A percentile compares a stretch with the other conserved stretches of the same genome.
phyloP scores from a whole-genome alignment of 2,329 filamentous ascomycete genomes.

The Sporothrix schenckii region DNA sequence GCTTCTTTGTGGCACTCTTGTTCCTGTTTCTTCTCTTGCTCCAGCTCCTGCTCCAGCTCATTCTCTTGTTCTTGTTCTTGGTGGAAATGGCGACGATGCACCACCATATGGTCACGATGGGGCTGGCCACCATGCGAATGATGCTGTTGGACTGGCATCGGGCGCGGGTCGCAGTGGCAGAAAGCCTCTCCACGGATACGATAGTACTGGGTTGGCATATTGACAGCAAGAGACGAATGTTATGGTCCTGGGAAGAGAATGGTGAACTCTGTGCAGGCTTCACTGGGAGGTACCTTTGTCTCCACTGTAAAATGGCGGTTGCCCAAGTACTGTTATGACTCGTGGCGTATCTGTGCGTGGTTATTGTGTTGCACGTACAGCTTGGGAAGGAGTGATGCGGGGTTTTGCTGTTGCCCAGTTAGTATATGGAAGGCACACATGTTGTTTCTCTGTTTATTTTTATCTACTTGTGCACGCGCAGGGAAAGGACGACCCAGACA shows the following conservation, averaged over 20 bases:
- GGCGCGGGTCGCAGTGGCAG: not conserved
- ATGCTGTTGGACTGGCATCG: not conserved
- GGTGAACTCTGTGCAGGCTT: not conserved
- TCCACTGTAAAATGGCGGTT: not conserved
- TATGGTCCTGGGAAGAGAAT: not conserved
- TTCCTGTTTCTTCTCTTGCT: not conserved
- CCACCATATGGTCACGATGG: not conserved
- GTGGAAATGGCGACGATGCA: not conserved
- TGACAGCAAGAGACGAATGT: not conserved
- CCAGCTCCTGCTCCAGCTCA: too few relatives aligned
- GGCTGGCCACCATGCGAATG: not conserved
- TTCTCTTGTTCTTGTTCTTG: not conserved
- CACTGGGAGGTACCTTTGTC: conserved; percentile 7
- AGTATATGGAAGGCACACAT: not conserved
- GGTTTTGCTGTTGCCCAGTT: not conserved
- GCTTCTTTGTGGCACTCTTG: not conserved
- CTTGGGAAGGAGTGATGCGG: conserved; percentile 2
- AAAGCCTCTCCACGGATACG: not conserved
- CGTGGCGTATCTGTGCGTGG: too few relatives aligned
- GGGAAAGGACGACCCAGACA: conserved; percentile 3
- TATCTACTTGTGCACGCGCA: not conserved
- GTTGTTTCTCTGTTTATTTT: too few relatives aligned
- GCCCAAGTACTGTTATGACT: not conserved
- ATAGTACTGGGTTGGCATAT: not conserved
- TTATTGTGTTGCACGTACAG: not conserved